Percentiles rank a stretch among this genome's conserved stretches.
These are phyloP conservation scores for Trichosporon ovoides DNA, from an alignment of 1,284 basidiomycete species.

Conservation along the genomic window DNA sequence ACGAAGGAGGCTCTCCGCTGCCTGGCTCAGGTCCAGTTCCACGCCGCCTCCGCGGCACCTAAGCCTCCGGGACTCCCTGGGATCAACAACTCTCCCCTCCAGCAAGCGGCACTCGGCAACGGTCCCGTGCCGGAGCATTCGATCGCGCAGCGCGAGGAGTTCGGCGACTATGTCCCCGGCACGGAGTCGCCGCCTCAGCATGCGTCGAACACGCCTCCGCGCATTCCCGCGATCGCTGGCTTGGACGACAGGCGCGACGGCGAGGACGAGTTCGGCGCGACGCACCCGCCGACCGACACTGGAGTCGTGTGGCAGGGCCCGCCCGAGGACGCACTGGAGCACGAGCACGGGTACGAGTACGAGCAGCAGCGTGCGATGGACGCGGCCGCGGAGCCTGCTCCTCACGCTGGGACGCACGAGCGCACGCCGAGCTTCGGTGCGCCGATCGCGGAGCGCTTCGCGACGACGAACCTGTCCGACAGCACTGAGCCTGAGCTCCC, in stretches of 20 bases:
- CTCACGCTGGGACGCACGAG: not conserved
- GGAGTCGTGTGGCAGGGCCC: not conserved
- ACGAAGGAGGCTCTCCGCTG: slow-evolving; percentile 61
- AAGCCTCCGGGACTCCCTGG: slow-evolving; percentile 40
- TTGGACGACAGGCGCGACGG: slow-evolving; percentile 2
- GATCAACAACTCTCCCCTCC: slow-evolving; percentile 11
- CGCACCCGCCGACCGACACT: not conserved
- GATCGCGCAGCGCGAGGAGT: slow-evolving; percentile 38
- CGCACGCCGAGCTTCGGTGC: not conserved
- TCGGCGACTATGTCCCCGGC: slow-evolving; percentile 34
- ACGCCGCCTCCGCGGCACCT: slow-evolving; percentile 31
- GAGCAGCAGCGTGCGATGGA: slow-evolving; percentile 41
- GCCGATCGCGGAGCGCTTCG: not conserved
- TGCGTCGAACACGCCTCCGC: slow-evolving; percentile 2
- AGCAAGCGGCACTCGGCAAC: not conserved
- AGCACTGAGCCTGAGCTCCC: not conserved
- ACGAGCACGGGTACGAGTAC: slow-evolving; percentile 36
- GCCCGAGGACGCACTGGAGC: not conserved
- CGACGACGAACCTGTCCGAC: not conserved
- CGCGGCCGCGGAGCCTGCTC: slow-evolving; percentile 14
- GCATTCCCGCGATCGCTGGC: slow-evolving; percentile 7
- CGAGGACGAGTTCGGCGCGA: slow-evolving; percentile 31
- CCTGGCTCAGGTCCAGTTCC: slow-evolving; percentile 41
- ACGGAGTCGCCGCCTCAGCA: slow-evolving; percentile 11
- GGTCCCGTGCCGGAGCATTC: slow-evolving; percentile 8